Evolutionary conservation across 2,329 filamentous ascomycete species (phyloP).

Genomic region (Emergomyces pasteurianus): DNA sequence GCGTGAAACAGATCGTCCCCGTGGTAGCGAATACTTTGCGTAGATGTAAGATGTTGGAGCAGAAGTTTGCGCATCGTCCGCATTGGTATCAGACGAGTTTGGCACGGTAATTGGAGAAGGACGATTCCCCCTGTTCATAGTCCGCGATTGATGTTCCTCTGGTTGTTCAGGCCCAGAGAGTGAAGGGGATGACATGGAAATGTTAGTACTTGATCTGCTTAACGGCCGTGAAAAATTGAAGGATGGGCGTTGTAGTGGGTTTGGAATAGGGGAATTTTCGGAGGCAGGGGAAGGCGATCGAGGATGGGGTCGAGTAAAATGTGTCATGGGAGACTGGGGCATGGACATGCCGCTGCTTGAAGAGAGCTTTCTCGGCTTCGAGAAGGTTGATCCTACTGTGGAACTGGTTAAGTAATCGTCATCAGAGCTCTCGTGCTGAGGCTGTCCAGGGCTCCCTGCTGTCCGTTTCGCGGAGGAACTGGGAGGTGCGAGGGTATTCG

Average conservation of each 20-base stretch:
- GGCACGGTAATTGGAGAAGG: slow-evolving; percentile 24
- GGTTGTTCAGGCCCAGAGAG: slow-evolving; percentile 31
- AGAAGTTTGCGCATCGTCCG: slow-evolving; percentile 18
- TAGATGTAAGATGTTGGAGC: slow-evolving; percentile 69
- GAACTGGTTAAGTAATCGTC: slow-evolving; percentile 59
- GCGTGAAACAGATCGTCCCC: slow-evolving; percentile 67
- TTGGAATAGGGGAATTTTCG: slow-evolving; percentile 55
- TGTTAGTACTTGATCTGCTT: slow-evolving; percentile 43
- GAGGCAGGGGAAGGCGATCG: slow-evolving; percentile 79
- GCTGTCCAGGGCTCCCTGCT: slow-evolving; percentile 44
- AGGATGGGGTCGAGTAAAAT: slow-evolving; percentile 49
- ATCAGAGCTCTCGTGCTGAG: slow-evolving; percentile 51
- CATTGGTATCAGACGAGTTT: slow-evolving; percentile 7
- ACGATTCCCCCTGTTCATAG: slow-evolving; percentile 14
- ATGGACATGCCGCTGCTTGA: slow-evolving; percentile 53
- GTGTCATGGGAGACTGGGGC: slow-evolving; percentile 52
- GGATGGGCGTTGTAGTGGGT: slow-evolving; percentile 54
- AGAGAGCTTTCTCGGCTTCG: slow-evolving; percentile 65
- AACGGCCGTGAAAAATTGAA: slow-evolving; percentile 93
- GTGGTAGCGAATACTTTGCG: slow-evolving; percentile 69
- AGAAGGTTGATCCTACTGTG: slow-evolving; percentile 48
- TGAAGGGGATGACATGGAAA: slow-evolving; percentile 23
- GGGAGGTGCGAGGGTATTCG: slow-evolving; percentile 34
- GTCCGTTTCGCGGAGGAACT: slow-evolving; percentile 32
- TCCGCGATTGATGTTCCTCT: slow-evolving; percentile 26